phyloP scores from a whole-genome alignment of 306 rosid species.

The Fagus sylvatica region DNA sequence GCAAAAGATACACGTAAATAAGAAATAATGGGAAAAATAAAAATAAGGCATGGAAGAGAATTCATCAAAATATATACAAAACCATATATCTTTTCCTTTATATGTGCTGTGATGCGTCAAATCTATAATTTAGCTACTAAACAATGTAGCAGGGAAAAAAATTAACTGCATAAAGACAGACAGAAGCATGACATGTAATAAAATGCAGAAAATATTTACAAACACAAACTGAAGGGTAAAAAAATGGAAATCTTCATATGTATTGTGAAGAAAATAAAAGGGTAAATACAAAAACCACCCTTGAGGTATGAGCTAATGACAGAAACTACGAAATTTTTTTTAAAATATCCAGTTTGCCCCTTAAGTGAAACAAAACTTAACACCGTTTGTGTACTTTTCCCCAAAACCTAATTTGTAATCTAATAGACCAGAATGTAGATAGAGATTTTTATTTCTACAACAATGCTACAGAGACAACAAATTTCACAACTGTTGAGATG shows the following conservation, averaged over 20 bases:
- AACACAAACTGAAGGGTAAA: background rate
- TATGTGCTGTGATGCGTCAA: background rate
- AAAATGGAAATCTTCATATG: background rate
- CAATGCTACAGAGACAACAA: too few relatives aligned
- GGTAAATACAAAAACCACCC: too few relatives aligned
- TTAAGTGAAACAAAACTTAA: too few relatives aligned
- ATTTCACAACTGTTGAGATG: too few relatives aligned
- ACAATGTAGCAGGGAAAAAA: background rate
- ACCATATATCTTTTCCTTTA: background rate
- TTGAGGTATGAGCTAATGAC: too few relatives aligned
- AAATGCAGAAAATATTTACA: background rate
- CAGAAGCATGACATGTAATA: background rate
- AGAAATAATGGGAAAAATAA: constrained; percentile 8
- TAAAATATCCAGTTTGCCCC: too few relatives aligned
- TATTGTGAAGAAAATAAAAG: background rate
- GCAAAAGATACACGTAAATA: constrained; percentile 39
- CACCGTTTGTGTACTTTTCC: too few relatives aligned
- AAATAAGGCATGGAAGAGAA: background rate
- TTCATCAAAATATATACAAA: constrained; percentile 12
- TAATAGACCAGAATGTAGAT: too few relatives aligned
- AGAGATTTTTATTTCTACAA: too few relatives aligned
- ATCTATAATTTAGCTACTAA: background rate
- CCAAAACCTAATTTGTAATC: too few relatives aligned
- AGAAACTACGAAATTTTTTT: too few relatives aligned
- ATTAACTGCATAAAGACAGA: background rate